These are phyloP conservation scores for Sugiyamaella sp. DNA, from an alignment of 1,139 yeast genomes.

Conservation along the genomic window DNA sequence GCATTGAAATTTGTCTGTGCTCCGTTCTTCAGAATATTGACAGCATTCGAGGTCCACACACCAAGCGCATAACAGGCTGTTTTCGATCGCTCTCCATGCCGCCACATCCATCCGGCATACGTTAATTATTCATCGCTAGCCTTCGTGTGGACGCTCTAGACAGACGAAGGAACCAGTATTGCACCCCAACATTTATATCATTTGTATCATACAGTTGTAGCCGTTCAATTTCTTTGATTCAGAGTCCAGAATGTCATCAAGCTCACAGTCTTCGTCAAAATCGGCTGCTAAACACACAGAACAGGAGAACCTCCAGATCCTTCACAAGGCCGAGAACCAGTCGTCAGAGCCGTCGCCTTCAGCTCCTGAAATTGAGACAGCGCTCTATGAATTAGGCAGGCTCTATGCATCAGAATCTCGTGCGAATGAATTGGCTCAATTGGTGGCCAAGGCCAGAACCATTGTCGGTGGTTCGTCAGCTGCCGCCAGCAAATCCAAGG, in stretches of 20 bases:
- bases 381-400: constrained; percentile 42
- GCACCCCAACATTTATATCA: background rate
- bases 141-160: too few relatives aligned
- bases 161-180: too few relatives aligned
- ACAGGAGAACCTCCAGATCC: constrained; percentile 17
- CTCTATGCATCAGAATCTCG: constrained; percentile 44
- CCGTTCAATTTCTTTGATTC: background rate
- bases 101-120: background rate
- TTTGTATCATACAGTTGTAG: background rate
- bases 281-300: constrained; percentile 16
- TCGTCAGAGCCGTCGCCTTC: constrained; percentile 3
- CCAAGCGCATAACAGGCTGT: background rate
- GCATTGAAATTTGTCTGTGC: too few relatives aligned
- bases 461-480: constrained; percentile 71
- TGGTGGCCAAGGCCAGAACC: constrained; percentile 70
- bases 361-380: constrained; percentile 34
- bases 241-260: background rate
- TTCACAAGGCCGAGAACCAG: constrained; percentile 12
- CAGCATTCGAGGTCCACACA: too few relatives aligned
- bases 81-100: background rate
- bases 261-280: background rate
- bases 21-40: too few relatives aligned
- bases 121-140: too few relatives aligned
- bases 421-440: constrained; percentile 55
- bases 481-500: constrained; percentile 64